These are phyloP conservation scores for Schizophyllum amplum DNA, from an alignment of 1,284 basidiomycete species.

Conservation along the genomic window DNA sequence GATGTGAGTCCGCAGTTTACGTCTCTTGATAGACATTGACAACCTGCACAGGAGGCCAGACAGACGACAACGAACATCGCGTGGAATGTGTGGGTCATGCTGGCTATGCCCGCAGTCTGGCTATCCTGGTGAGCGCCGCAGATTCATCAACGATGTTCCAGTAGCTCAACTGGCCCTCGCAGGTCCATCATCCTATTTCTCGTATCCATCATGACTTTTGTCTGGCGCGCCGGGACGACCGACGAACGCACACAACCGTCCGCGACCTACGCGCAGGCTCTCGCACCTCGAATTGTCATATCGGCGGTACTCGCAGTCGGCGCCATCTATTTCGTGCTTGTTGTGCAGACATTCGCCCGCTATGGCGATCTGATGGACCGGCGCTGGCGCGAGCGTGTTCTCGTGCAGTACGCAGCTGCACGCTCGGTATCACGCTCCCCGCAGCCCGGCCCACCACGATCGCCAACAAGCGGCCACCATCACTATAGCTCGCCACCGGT, in stretches of 20 bases:
- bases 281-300: slow-evolving; percentile 36
- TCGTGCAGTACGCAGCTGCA: background rate
- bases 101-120: slow-evolving; percentile 49
- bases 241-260: slow-evolving; percentile 19
- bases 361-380: slow-evolving; percentile 26
- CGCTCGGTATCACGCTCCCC: background rate
- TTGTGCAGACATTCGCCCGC: slow-evolving; percentile 37
- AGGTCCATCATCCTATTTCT: slow-evolving; percentile 46
- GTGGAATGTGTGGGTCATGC: slow-evolving; percentile 58
- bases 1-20: slow-evolving; percentile 28
- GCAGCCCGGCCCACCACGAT: background rate
- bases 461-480: background rate
- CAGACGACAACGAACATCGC: slow-evolving; percentile 37
- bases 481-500: background rate
- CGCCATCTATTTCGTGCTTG: slow-evolving; percentile 36
- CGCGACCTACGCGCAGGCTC: slow-evolving; percentile 13
- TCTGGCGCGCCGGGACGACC: slow-evolving; percentile 42
- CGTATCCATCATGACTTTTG: slow-evolving; percentile 40
- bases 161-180: background rate
- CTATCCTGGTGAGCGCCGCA: slow-evolving; percentile 35
- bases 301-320: slow-evolving; percentile 40
- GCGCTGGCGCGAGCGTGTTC: slow-evolving; percentile 3
- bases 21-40: background rate
- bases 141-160: background rate
- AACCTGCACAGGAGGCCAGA: slow-evolving; percentile 35